phyloP scores from a whole-genome alignment of 306 rosid species.

The Medicago lupulina region DNA sequence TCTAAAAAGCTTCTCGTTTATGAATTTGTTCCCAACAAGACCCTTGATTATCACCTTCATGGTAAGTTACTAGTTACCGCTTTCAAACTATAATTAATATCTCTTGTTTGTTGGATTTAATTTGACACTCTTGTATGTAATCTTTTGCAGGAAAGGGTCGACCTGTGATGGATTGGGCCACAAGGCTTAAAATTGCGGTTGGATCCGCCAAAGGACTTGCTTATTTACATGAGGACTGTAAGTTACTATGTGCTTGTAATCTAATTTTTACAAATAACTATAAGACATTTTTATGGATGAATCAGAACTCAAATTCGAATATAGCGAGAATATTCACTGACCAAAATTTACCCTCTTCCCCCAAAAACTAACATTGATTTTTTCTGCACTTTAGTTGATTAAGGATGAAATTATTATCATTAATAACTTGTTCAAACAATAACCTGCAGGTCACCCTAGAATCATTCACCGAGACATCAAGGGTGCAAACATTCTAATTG shows the following conservation, averaged over 20 bases:
- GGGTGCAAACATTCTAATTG: slow-evolving; percentile 80
- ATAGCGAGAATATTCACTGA: too few relatives aligned
- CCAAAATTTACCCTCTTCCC: too few relatives aligned
- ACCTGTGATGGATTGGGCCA: slow-evolving; percentile 69
- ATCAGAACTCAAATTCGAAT: too few relatives aligned
- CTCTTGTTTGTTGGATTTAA: background rate
- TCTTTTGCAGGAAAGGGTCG: slow-evolving; percentile 52
- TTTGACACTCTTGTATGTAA: background rate
- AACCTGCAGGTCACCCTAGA: slow-evolving; percentile 78
- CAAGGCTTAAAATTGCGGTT: slow-evolving; percentile 71
- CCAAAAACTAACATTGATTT: too few relatives aligned
- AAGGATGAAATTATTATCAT: too few relatives aligned
- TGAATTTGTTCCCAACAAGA: slow-evolving; percentile 86
- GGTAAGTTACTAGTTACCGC: slow-evolving; percentile 45
- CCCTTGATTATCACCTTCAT: slow-evolving; percentile 80
- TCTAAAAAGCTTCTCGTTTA: slow-evolving; percentile 62
- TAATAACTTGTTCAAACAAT: background rate
- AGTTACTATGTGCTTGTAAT: slow-evolving; percentile 30
- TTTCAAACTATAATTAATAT: background rate
- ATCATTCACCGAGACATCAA: slow-evolving; percentile 94
- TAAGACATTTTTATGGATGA: too few relatives aligned
- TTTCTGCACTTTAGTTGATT: too few relatives aligned
- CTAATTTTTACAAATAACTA: background rate
- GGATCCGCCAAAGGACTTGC: slow-evolving; percentile 96
- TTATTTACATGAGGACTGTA: slow-evolving; percentile 94